Percentiles rank a stretch among this genome's conserved stretches.
Evolutionary conservation across 306 rosid species (phyloP).

Genomic region (Psophocarpus tetragonolobus): DNA sequence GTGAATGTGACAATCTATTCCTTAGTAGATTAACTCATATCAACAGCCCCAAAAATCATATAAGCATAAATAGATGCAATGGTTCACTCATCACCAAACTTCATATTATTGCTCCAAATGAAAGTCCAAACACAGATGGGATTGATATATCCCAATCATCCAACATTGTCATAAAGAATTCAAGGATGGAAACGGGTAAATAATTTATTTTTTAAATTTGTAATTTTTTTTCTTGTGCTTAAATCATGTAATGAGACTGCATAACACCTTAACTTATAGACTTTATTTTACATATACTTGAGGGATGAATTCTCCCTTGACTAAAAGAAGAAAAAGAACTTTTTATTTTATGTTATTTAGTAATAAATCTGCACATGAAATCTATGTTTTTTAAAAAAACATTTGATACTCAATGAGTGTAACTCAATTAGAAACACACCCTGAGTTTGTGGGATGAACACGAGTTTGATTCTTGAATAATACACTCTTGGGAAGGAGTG

Average conservation of each 20-base stretch:
- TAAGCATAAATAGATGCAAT: constrained; percentile 32
- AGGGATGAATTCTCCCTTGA: background rate
- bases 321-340: background rate
- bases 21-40: constrained; percentile 7
- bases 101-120: constrained; percentile 38
- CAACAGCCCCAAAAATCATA: constrained; percentile 45
- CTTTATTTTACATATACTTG: background rate
- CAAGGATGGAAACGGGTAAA: constrained; percentile 43
- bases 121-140: constrained; percentile 68
- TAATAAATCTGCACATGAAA: background rate
- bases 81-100: constrained; percentile 1
- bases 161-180: constrained; percentile 25
- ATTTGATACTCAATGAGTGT: too few species aligned
- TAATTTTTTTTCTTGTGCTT: background rate
- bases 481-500: too few species aligned
- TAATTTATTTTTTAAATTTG: background rate
- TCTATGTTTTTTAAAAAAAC: too few species aligned
- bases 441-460: too few species aligned
- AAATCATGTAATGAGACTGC: background rate
- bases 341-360: too few species aligned
- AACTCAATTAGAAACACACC: too few species aligned
- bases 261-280: background rate
- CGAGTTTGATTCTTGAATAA: too few species aligned
- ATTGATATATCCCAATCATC: constrained; percentile 38
- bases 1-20: constrained; percentile 24